phyloP scores from a whole-genome alignment of 371 early-diverging fungal genomes.

The Parasitella parasitica region DNA sequence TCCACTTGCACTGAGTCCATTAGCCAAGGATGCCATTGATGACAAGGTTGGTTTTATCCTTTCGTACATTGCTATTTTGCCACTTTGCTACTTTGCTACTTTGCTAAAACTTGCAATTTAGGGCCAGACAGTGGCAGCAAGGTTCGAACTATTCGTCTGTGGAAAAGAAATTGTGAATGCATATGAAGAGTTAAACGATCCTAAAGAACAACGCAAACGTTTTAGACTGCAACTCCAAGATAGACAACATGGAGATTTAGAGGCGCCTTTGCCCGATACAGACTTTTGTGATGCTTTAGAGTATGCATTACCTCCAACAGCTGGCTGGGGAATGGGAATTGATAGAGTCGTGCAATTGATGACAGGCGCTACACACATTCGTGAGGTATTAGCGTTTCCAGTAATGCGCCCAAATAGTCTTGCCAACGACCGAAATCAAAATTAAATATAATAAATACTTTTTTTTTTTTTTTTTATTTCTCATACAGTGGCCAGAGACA shows the following conservation, averaged over 20 bases:
- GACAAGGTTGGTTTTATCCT: slow-evolving; percentile 29
- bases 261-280: slow-evolving; percentile 82
- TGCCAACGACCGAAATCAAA: no score
- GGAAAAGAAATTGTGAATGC: slow-evolving; percentile 97
- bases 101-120: slow-evolving; percentile 17
- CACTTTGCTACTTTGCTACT: no score
- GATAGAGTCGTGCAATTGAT: slow-evolving; percentile 93
- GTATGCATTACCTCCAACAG: slow-evolving; percentile 97
- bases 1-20: slow-evolving; percentile 90
- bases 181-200: slow-evolving; percentile 99
- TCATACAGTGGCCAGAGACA: neutral
- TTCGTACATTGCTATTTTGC: no score
- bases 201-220: slow-evolving; percentile 89
- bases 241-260: slow-evolving; percentile 75
- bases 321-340: slow-evolving; percentile 98
- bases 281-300: slow-evolving; percentile 92
- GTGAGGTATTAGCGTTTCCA: slow-evolving; percentile 94
- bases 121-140: slow-evolving; percentile 59
- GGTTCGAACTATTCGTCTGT: slow-evolving; percentile 95
- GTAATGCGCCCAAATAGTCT: slow-evolving; percentile 32
- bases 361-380: slow-evolving; percentile 82
- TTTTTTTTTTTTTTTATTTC: neutral
- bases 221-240: slow-evolving; percentile 77
- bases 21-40: slow-evolving; percentile 77
- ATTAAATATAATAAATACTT: no score